phyloP scores from a whole-genome alignment of 2,329 filamentous ascomycete genomes.

The Zymoseptoria tritici region DNA sequence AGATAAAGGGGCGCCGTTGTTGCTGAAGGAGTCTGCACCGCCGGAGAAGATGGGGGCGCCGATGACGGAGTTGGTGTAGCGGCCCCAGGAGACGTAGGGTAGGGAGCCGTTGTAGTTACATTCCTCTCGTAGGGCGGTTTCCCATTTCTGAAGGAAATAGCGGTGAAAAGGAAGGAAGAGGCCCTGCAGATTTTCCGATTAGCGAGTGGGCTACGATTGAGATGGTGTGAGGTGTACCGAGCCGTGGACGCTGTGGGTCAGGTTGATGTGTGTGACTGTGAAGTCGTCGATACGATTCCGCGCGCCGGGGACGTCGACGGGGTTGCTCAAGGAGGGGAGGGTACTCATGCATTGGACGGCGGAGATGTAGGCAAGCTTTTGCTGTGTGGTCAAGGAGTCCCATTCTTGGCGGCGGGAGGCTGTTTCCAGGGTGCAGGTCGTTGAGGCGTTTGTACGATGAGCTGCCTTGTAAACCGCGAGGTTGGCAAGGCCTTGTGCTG shows the following conservation, averaged over 20 bases:
- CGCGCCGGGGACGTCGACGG: constrained; percentile 19
- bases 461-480: neutral
- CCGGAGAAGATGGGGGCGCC: constrained; percentile 52
- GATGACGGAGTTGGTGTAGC: constrained; percentile 36
- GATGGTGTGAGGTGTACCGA: neutral
- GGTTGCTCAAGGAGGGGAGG: constrained; percentile 20
- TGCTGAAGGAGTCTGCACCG: constrained; percentile 36
- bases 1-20: constrained; percentile 20
- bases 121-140: constrained; percentile 36
- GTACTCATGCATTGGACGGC: constrained; percentile 26
- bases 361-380: constrained; percentile 26
- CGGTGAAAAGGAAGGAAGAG: constrained; percentile 36
- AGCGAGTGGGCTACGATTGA: neutral
- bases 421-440: constrained; percentile 27
- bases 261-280: constrained; percentile 24
- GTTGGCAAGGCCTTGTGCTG: neutral
- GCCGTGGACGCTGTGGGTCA: constrained; percentile 16
- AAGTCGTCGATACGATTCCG: constrained; percentile 20
- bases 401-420: constrained; percentile 38
- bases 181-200: constrained; percentile 4
- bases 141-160: constrained; percentile 37
- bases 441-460: neutral
- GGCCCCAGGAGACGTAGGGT: constrained; percentile 29
- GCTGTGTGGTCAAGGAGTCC: constrained; percentile 20
- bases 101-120: constrained; percentile 37